A percentile compares a stretch with the other conserved stretches of the same genome.
These are phyloP conservation scores for Pyrenophora graminea DNA, from an alignment of 2,329 filamentous ascomycete species.

Conservation along the genomic window DNA sequence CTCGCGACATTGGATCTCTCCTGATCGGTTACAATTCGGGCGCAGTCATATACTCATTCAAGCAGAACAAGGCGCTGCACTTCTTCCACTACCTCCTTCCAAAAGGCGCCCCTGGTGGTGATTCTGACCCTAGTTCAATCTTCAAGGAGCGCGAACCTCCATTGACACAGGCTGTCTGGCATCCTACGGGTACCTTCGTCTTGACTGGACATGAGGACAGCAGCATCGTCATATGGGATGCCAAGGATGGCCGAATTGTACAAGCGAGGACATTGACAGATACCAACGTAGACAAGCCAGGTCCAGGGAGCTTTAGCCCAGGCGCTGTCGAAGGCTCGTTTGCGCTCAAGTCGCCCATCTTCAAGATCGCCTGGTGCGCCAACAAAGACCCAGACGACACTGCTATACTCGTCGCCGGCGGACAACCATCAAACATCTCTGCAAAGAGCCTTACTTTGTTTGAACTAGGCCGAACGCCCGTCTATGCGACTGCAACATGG, in stretches of 20 bases:
- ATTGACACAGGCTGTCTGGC: constrained; percentile 86
- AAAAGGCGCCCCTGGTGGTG: constrained; percentile 78
- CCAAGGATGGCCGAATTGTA: constrained; percentile 82
- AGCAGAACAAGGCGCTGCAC: constrained; percentile 77
- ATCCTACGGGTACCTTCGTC: constrained; percentile 90
- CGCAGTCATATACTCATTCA: constrained; percentile 90
- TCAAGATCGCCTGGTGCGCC: constrained; percentile 86
- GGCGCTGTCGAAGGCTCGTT: constrained; percentile 56
- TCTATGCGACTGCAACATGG: constrained; percentile 91
- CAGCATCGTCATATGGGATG: constrained; percentile 92
- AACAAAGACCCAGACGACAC: constrained; percentile 94
- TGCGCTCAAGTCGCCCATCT: constrained; percentile 72
- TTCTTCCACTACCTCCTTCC: constrained; percentile 85
- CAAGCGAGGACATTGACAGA: constrained; percentile 81
- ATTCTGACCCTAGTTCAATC: constrained; percentile 65
- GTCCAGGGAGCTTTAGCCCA: constrained; percentile 49
- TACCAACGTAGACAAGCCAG: constrained; percentile 71
- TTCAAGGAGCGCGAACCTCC: constrained; percentile 70
- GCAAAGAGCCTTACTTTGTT: constrained; percentile 84
- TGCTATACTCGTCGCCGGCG: constrained; percentile 82
- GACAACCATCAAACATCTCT: constrained; percentile 67
- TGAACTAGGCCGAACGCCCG: constrained; percentile 84
- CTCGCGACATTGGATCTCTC: constrained; percentile 87
- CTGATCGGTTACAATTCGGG: constrained; percentile 90
- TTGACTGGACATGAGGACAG: constrained; percentile 87